A percentile compares a stretch with the other conserved stretches of the same genome.
phyloP scores from a whole-genome alignment of 495 filamentous ascomycete species.

The Aspergillus coremiiformis region DNA sequence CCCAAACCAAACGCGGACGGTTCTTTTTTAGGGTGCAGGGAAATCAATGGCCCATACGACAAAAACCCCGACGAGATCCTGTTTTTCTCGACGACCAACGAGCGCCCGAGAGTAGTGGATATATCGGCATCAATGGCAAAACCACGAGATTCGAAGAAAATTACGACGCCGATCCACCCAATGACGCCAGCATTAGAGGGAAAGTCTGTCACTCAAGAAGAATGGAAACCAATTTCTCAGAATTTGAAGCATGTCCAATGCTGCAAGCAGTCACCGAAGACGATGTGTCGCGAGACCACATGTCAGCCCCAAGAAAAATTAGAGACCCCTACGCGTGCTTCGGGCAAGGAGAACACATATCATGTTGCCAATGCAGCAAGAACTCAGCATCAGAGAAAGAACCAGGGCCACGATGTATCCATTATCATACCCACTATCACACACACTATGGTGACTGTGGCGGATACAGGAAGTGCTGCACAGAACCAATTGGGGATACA shows the following conservation, averaged over 20 bases:
- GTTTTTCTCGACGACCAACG: slow-evolving; percentile 27
- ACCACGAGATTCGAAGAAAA: slow-evolving; percentile 18
- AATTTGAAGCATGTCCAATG: slow-evolving; percentile 41
- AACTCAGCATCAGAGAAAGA: slow-evolving; percentile 11
- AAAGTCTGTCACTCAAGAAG: slow-evolving; percentile 21
- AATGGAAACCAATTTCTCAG: slow-evolving; percentile 31
- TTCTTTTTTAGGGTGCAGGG: slow-evolving; percentile 44
- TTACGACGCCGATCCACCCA: slow-evolving; percentile 4
- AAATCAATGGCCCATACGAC: slow-evolving; percentile 29
- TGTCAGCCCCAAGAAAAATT: slow-evolving; percentile 18
- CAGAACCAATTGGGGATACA: slow-evolving; percentile 1
- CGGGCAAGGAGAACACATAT: slow-evolving; percentile 24
- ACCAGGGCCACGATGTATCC: slow-evolving; percentile 35
- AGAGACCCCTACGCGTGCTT: slow-evolving; percentile 13
- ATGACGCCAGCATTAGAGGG: slow-evolving; percentile 13
- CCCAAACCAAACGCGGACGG: slow-evolving; percentile 25
- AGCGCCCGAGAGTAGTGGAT: slow-evolving; percentile 24
- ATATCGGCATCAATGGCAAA: slow-evolving; percentile 18
- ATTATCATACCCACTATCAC: slow-evolving; percentile 46
- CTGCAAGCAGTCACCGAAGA: slow-evolving; percentile 30
- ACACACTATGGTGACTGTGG: slow-evolving; percentile 29
- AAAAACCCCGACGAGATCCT: slow-evolving; percentile 40
- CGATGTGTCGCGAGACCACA: slow-evolving; percentile 24
- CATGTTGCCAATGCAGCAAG: slow-evolving; percentile 8
- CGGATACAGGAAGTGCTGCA: slow-evolving; percentile 8